These are phyloP conservation scores for Acephala macrosclerotiorum DNA, from an alignment of 2,329 filamentous ascomycete species.

Conservation along the genomic window DNA sequence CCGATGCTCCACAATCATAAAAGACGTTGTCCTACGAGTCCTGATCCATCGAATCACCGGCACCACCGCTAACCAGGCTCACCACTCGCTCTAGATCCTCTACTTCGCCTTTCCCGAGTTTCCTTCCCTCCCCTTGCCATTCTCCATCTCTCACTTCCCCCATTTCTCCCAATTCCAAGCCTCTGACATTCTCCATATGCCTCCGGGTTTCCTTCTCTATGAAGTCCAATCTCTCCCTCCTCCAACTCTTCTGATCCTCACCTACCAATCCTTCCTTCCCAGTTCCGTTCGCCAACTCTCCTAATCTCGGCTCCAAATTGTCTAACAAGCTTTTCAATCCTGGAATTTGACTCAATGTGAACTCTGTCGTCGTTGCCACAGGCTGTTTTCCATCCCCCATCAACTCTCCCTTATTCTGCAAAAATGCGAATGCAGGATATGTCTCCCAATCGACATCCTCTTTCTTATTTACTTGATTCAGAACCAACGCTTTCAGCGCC, in stretches of 20 bases:
- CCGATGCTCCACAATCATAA: background rate
- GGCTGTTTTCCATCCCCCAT: constrained; percentile 60
- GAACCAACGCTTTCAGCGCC: constrained; percentile 67
- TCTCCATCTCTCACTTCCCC: constrained; percentile 71
- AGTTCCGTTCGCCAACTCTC: constrained; percentile 49
- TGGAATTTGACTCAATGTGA: constrained; percentile 84
- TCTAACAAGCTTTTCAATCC: constrained; percentile 76
- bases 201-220: constrained; percentile 81
- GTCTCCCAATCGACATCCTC: constrained; percentile 29
- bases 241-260: constrained; percentile 61
- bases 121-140: constrained; percentile 64
- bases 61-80: constrained; percentile 48
- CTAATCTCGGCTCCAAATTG: constrained; percentile 70
- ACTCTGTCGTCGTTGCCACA: constrained; percentile 75
- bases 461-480: constrained; percentile 53
- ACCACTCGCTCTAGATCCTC: constrained; percentile 62
- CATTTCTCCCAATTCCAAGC: constrained; percentile 67
- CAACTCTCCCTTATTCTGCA: constrained; percentile 60
- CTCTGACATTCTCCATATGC: constrained; percentile 75
- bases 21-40: constrained; percentile 6
- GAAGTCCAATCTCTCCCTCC: constrained; percentile 79
- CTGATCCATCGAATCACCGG: constrained; percentile 40
- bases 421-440: constrained; percentile 58
- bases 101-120: constrained; percentile 59
- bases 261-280: constrained; percentile 47